These are phyloP conservation scores for Tricholoma flavovirens DNA, from an alignment of 768 basidiomycete species.

Conservation along the genomic window DNA sequence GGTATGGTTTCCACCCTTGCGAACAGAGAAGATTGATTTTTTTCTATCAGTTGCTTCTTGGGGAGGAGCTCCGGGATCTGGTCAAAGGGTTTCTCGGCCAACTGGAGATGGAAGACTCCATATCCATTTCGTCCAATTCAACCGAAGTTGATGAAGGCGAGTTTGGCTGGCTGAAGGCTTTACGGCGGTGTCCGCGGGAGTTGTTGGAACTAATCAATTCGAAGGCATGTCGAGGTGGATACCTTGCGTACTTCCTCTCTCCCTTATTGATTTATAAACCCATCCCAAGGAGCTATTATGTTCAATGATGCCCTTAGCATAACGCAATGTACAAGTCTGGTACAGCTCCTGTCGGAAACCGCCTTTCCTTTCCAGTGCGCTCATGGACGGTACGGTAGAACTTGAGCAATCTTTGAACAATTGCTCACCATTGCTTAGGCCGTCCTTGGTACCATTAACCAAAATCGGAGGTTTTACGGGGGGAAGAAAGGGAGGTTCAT, in stretches of 20 bases:
- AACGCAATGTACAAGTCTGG: conserved; percentile 65
- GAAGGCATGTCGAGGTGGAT: conserved; percentile 88
- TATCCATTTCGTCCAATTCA: not conserved
- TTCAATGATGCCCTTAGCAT: conserved; percentile 78
- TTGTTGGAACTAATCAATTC: conserved; percentile 87
- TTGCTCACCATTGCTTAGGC: conserved; percentile 19
- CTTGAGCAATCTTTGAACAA: not conserved
- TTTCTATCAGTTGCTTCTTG: conserved; percentile 48
- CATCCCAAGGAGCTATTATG: conserved; percentile 83
- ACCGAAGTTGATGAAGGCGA: conserved; percentile 22
- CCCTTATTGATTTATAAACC: not conserved
- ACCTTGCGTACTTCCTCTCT: not conserved
- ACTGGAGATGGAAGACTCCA: conserved; percentile 40
- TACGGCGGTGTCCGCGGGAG: conserved; percentile 79
- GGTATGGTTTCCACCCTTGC: conserved; percentile 38
- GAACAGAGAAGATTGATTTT: conserved; percentile 2
- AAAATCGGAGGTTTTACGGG: conserved; percentile 14
- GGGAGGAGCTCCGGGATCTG: conserved; percentile 69
- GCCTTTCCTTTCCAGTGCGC: conserved; percentile 93
- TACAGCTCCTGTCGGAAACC: conserved; percentile 63
- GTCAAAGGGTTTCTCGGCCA: conserved; percentile 67
- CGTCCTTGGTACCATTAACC: conserved; percentile 36
- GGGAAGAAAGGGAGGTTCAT: conserved; percentile 2
- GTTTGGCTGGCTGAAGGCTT: conserved; percentile 59
- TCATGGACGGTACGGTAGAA: conserved; percentile 67